A percentile compares a stretch with the other conserved stretches of the same genome.
Evolutionary conservation across 2,329 filamentous ascomycete genomes (phyloP).

Genomic region (Fusarium dimerum): DNA sequence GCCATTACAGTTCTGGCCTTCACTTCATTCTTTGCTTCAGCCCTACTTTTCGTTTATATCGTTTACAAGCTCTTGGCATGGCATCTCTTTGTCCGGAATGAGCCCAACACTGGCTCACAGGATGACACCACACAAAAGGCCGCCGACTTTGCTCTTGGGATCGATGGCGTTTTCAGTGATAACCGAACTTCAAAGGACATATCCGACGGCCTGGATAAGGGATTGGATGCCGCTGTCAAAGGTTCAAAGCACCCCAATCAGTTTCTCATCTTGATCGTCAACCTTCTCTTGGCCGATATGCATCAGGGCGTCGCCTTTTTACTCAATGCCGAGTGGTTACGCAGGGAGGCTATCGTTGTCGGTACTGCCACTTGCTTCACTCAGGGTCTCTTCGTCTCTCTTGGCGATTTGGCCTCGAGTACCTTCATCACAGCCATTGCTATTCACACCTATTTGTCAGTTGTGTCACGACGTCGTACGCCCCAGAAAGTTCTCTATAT

Average conservation of each 20-base stretch:
- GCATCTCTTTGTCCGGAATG: conserved; percentile 26
- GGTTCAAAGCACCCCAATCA: conserved; percentile 56
- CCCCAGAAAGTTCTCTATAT: conserved; percentile 52
- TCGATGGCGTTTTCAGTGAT: conserved; percentile 36
- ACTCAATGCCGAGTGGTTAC: conserved; percentile 62
- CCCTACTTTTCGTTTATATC: conserved; percentile 33
- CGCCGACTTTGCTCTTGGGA: conserved; percentile 37
- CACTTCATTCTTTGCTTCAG: conserved; percentile 33
- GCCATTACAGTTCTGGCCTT: conserved; percentile 33
- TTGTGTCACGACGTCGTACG: conserved; percentile 57
- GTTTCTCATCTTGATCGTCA: conserved; percentile 69
- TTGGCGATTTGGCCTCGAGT: conserved; percentile 65
- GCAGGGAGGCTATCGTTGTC: conserved; percentile 53
- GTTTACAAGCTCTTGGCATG: conserved; percentile 33
- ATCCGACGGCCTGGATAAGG: conserved; percentile 8
- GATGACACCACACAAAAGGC: conserved; percentile 21
- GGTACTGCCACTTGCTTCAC: conserved; percentile 56
- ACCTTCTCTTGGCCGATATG: conserved; percentile 68
- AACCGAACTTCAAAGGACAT: conserved; percentile 2
- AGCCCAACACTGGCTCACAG: conserved; percentile 6
- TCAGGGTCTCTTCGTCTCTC: conserved; percentile 70
- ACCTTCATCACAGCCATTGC: conserved; percentile 69
- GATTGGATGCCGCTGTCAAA: too few species aligned
- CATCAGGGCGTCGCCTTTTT: conserved; percentile 66
- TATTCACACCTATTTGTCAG: conserved; percentile 64